These are phyloP conservation scores for Kuraishia piskuri DNA, from an alignment of 805 yeast genomes.

Conservation along the genomic window DNA sequence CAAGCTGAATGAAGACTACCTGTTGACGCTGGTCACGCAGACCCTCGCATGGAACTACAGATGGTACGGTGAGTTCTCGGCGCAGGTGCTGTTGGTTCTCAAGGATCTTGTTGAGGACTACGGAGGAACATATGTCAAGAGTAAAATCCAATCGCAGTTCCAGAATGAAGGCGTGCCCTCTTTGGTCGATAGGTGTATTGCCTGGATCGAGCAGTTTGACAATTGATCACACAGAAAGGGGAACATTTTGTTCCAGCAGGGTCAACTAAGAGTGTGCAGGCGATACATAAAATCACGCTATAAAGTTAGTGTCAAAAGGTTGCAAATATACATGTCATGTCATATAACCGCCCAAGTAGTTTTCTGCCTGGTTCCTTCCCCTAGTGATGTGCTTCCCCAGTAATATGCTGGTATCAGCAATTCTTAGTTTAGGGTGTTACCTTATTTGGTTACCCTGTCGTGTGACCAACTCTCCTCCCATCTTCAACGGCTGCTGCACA, in stretches of 20 bases:
- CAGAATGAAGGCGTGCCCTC: constrained; percentile 12
- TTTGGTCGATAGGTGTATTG: constrained; percentile 17
- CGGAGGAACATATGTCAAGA: constrained; percentile 30
- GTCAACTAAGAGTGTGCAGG: neutral
- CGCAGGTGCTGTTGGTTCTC: constrained; percentile 30
- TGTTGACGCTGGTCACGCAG: constrained; percentile 35
- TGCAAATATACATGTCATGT: no score
- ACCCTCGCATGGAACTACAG: constrained; percentile 54
- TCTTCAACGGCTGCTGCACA: neutral
- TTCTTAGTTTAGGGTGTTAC: no score
- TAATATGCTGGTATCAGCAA: no score
- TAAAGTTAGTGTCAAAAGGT: no score
- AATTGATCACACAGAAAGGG: neutral
- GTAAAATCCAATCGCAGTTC: constrained; percentile 30
- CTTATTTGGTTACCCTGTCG: neutral
- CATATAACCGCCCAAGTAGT: no score
- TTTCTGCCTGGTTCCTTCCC: no score
- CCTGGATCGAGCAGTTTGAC: constrained; percentile 22
- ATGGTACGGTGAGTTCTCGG: constrained; percentile 51
- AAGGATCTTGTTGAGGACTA: constrained; percentile 30
- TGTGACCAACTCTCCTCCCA: neutral
- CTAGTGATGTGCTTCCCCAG: no score
- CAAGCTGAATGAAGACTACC: constrained; percentile 11
- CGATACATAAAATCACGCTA: neutral
- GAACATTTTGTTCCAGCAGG: neutral